Percentiles rank a stretch among this genome's conserved stretches.
Conservation (phyloP, 345 rosid genomes). For the Citrus medica region DNA sequence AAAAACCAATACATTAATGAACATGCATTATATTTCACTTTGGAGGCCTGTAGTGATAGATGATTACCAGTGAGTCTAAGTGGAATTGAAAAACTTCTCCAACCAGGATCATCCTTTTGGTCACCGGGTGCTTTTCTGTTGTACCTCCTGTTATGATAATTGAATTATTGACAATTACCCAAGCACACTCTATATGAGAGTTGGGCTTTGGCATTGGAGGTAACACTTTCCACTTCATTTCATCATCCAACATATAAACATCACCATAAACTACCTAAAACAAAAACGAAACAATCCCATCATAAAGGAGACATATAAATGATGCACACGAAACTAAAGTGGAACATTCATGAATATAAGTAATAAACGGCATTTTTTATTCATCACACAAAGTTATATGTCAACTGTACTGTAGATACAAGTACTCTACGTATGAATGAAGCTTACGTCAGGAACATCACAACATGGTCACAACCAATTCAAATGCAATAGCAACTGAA, state of each 20-base stretch:
- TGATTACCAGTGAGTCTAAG: slow-evolving; percentile 51
- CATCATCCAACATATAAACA: slow-evolving; percentile 75
- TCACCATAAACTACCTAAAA: slow-evolving; percentile 68
- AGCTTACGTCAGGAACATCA: background rate
- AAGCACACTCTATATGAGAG: slow-evolving; percentile 80
- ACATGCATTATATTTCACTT: background rate
- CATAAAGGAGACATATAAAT: background rate
- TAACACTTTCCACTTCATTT: slow-evolving; percentile 68
- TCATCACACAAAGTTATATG: background rate
- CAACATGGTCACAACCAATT: background rate
- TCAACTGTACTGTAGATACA: background rate
- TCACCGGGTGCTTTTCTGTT: slow-evolving; percentile 76
- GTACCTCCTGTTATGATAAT: slow-evolving; percentile 75
- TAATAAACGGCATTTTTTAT: background rate
- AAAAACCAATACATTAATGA: background rate
- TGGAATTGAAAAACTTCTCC: slow-evolving; percentile 77
- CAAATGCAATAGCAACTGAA: background rate
- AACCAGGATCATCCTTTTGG: slow-evolving; percentile 69
- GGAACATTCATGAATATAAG: background rate
- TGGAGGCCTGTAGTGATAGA: background rate
- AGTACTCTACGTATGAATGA: background rate
- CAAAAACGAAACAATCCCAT: background rate
- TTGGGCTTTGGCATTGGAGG: slow-evolving; percentile 78
- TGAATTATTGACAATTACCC: slow-evolving; percentile 77
- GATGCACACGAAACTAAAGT: background rate